Conservation (phyloP, 1,284 basidiomycete genomes). For the Grifola frondosa region DNA sequence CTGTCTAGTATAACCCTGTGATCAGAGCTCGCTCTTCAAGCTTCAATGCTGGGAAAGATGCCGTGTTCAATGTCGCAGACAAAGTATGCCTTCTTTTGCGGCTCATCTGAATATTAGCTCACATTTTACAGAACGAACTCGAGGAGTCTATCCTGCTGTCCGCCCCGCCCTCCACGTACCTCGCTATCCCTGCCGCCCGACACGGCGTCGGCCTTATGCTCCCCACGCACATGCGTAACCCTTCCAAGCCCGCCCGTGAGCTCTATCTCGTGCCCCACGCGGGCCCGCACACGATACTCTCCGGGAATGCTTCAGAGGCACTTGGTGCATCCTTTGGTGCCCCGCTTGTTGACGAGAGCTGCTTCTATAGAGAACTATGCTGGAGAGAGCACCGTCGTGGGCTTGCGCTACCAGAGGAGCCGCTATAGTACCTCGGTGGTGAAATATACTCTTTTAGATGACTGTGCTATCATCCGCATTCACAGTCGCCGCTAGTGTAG, state of each 20-base stretch:
- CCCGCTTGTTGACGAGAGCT: conserved; percentile 65
- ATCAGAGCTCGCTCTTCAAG: conserved; percentile 75
- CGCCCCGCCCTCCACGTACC: conserved; percentile 62
- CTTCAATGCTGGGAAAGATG: conserved; percentile 76
- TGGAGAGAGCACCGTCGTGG: conserved; percentile 76
- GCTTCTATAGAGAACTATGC: conserved; percentile 71
- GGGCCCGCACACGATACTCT: conserved; percentile 72
- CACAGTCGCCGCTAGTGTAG: no score
- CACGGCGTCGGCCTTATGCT: conserved; percentile 67
- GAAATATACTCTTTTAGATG: no score
- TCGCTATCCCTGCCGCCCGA: conserved; percentile 55
- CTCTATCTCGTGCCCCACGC: conserved; percentile 64
- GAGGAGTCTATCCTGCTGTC: conserved; percentile 80
- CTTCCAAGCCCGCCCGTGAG: conserved; percentile 65
- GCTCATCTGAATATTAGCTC: not conserved
- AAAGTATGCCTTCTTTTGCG: conserved; percentile 45
- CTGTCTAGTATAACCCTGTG: not conserved
- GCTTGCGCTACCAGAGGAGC: conserved; percentile 68
- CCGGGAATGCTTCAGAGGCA: conserved; percentile 61
- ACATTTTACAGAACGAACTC: conserved; percentile 62
- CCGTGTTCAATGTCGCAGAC: conserved; percentile 77
- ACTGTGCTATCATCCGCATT: no score
- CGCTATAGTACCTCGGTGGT: conserved; percentile 42
- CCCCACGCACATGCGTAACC: conserved; percentile 68
- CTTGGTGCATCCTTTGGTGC: conserved; percentile 56